Conservation (phyloP, 805 yeast species). For the Metschnikowia bowlesiae region DNA sequence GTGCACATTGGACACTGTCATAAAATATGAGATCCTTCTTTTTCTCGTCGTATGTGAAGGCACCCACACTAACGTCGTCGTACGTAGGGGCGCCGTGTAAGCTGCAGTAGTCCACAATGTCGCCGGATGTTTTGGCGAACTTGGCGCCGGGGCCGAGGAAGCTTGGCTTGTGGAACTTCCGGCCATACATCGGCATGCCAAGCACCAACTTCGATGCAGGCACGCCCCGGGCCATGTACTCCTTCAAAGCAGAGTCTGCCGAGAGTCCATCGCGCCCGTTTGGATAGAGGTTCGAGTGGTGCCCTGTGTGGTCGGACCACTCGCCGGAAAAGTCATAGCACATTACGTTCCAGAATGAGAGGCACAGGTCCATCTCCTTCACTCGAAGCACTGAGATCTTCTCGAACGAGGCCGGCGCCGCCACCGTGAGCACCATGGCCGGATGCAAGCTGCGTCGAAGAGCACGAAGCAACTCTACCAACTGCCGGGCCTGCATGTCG, state of each 20-base stretch:
- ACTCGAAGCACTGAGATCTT: conserved; percentile 44
- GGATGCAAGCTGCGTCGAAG: conserved; percentile 26
- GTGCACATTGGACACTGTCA: conserved; percentile 56
- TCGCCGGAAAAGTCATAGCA: conserved; percentile 82
- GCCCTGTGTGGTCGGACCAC: conserved; percentile 61
- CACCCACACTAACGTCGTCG: conserved; percentile 48
- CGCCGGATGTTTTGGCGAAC: conserved; percentile 32
- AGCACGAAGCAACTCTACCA: conserved; percentile 39
- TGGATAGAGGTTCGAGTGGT: conserved; percentile 65
- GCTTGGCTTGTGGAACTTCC: conserved; percentile 28
- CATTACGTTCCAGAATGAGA: conserved; percentile 83
- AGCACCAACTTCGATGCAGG: conserved; percentile 51
- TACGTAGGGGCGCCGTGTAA: conserved; percentile 46
- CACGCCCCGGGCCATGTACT: conserved; percentile 42
- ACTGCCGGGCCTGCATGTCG: conserved; percentile 40
- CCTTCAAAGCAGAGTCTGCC: conserved; percentile 45
- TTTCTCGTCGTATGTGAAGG: conserved; percentile 22
- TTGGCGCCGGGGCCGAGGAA: conserved; percentile 38
- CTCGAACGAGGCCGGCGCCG: conserved; percentile 65
- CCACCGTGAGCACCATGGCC: conserved; percentile 56
- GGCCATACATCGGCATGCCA: conserved; percentile 89
- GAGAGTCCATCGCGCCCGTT: conserved; percentile 39
- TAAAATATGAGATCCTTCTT: conserved; percentile 31
- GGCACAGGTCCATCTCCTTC: conserved; percentile 48
- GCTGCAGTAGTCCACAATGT: conserved; percentile 48